Base-by-base conservation (phyloP, 2,329 filamentous ascomycete genomes). In the Fonsecaea nubica region DNA sequence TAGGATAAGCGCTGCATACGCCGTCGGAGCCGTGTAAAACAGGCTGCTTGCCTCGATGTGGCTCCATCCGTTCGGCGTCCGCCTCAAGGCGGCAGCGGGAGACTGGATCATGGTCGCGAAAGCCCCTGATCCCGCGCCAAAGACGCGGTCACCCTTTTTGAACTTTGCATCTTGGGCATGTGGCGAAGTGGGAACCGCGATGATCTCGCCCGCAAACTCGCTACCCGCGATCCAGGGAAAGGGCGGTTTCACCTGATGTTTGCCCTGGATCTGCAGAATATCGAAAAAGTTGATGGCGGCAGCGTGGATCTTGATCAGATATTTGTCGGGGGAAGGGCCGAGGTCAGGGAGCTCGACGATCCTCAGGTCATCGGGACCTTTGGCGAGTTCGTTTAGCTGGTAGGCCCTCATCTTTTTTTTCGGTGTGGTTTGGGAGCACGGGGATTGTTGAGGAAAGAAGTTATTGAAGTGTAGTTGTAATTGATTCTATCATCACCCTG, bases 281-380 rank as follows among this genome's bases (percentile, higher is more conserved):
- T 97, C 94, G 82, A 97, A 97, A 85, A 97, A 97, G 82, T 97
- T 97, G 74, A 92, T 91, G 18, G 92, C 94, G 0, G 91, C 86
- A 54, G 93, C 92, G 79, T 92, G 91, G 73, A 97, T 90, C 75
- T 89, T 86, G 76, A 98, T 91, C 69, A 95, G 84, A 77, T 97
- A 97, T 80, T 96, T 87, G 75, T 90, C 82, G 40, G 87, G 79
- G 6, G 84, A 83, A 1, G 92, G 91, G 1, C 81, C 80, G 0
- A 92, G 93, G 63, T 92, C 91, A 21, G 92, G 88, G 15, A 97
- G 85, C 25, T 86, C 84, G 18, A 87, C 85, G 71, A 96, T 90
- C 69, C 83, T 85, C 78, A 98, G 91, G 76, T 95, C 91, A 68
- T 89, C 82, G 1, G 93, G 92, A 33, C 89, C 89, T 91, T 95